Conservation (phyloP, 2,329 filamentous ascomycete genomes). For the Fusarium begoniae region DNA sequence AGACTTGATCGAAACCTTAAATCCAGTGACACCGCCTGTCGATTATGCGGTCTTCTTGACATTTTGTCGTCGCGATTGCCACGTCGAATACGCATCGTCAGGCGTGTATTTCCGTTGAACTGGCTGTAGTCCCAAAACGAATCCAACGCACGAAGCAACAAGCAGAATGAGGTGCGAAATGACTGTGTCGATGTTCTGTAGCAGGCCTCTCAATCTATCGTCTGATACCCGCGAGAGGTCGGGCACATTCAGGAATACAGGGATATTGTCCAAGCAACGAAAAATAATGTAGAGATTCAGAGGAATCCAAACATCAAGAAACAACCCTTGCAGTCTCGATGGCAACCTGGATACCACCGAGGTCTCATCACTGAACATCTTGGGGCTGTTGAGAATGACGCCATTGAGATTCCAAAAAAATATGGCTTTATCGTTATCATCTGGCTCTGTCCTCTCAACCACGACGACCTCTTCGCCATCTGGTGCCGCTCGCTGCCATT, state of each 20-base stretch:
- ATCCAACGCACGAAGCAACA: constrained; percentile 3
- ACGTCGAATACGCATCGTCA: not conserved
- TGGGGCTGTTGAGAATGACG: constrained; percentile 45
- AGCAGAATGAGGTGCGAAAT: not conserved
- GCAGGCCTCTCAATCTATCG: rapidly evolving
- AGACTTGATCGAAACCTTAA: not conserved
- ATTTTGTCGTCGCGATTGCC: not conserved
- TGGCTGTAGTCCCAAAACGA: not conserved
- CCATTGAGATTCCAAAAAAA: constrained; percentile 63
- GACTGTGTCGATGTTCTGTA: not conserved
- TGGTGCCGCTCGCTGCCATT: constrained; percentile 54
- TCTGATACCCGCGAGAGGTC: rapidly evolving
- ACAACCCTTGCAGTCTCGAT: constrained; percentile 7
- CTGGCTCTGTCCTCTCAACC: constrained; percentile 57
- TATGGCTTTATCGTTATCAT: constrained; percentile 54
- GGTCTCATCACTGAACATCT: not conserved
- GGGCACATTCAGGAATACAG: constrained; percentile 38
- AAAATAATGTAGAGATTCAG: constrained; percentile 46
- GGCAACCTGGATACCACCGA: constrained; percentile 9
- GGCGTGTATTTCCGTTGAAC: constrained; percentile 13
- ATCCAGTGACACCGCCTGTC: rapidly evolving
- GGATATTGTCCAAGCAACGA: constrained; percentile 42
- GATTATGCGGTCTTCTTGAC: rapidly evolving
- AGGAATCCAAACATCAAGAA: constrained; percentile 43
- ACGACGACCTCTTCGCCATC: constrained; percentile 51